These are phyloP conservation scores for Trifolium dubium DNA, from an alignment of 306 rosid species.

Conservation along the genomic window DNA sequence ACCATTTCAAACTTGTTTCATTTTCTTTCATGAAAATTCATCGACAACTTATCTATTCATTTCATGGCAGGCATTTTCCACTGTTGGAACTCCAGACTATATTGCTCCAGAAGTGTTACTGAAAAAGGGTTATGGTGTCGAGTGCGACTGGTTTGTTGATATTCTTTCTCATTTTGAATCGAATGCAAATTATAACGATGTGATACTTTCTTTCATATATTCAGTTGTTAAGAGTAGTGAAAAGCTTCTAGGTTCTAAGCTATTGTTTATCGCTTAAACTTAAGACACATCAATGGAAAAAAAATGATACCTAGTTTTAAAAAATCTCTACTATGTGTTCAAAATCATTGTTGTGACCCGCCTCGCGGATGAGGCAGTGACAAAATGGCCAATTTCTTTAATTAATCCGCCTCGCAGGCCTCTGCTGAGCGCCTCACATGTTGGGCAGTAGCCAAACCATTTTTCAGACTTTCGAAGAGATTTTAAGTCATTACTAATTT, in stretches of 20 bases:
- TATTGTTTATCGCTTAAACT: neutral
- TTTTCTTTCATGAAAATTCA: constrained; percentile 31
- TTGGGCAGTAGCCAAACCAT: too few species aligned
- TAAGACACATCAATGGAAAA: neutral
- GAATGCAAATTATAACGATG: neutral
- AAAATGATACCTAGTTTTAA: too few species aligned
- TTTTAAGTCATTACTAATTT: too few species aligned
- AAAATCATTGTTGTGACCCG: too few species aligned
- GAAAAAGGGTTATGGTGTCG: constrained; percentile 87
- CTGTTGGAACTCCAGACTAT: constrained; percentile 94
- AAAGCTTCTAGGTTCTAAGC: too few species aligned
- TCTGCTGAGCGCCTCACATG: too few species aligned
- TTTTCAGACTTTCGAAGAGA: too few species aligned
- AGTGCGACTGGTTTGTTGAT: constrained; percentile 82
- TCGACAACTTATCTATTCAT: constrained; percentile 37
- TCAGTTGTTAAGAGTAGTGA: neutral
- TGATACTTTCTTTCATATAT: neutral
- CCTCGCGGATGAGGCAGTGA: too few species aligned
- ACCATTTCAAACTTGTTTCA: constrained; percentile 20
- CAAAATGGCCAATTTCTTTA: too few species aligned
- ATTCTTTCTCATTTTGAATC: neutral
- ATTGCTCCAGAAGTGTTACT: constrained; percentile 91
- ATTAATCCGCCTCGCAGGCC: too few species aligned
- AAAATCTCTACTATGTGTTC: too few species aligned
- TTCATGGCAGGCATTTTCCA: constrained; percentile 80